A percentile compares a stretch with the other conserved stretches of the same genome.
Evolutionary conservation across 2,329 filamentous ascomycete species (phyloP).

Genomic region (Fusarium denticulatum): DNA sequence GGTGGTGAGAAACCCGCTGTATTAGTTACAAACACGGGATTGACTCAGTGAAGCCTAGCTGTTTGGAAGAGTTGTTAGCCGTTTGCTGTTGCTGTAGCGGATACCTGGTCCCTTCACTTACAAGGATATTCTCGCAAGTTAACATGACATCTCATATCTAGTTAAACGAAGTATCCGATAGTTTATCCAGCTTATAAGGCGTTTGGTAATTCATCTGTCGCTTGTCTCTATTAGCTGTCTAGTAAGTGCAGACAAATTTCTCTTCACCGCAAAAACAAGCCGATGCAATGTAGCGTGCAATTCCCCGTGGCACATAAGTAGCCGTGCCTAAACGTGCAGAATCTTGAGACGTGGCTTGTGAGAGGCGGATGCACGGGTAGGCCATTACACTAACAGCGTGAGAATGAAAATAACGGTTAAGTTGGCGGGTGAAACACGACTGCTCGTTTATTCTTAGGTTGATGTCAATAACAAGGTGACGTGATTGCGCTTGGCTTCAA

Average conservation of each 20-base stretch:
- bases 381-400: background rate
- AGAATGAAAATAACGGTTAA: background rate
- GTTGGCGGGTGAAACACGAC: background rate
- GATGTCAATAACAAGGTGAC: background rate
- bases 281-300: background rate
- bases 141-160: background rate
- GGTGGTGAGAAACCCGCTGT: background rate
- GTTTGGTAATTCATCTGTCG: no score
- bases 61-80: background rate
- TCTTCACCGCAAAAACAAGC: background rate
- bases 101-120: background rate
- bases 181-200: fast-evolving
- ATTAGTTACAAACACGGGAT: background rate
- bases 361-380: background rate
- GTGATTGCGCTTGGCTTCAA: background rate
- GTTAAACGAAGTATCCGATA: no score
- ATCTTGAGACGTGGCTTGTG: background rate
- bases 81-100: background rate
- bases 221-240: background rate
- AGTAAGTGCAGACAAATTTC: background rate
- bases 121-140: background rate
- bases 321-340: background rate
- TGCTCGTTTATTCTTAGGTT: background rate
- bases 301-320: background rate
- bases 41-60: background rate